Conservation (phyloP, 1,284 basidiomycete genomes). For the Ceratobasidium sp. region DNA sequence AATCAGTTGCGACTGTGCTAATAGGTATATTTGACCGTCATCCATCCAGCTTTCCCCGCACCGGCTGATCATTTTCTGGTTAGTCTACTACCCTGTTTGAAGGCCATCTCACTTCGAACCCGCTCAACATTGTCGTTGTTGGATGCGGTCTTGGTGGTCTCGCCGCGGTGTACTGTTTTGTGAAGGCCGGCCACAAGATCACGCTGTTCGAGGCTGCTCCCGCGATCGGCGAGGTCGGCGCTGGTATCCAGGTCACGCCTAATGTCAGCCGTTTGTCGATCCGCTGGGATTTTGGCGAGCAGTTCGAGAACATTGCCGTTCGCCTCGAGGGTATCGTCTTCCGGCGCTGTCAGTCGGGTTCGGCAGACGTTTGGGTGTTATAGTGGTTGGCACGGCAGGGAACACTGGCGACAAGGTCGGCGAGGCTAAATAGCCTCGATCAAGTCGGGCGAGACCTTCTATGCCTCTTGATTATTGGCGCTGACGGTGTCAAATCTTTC, state of each 20-base stretch:
- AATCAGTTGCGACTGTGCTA: too few species aligned
- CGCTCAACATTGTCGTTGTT: slow-evolving; percentile 63
- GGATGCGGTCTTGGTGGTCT: slow-evolving; percentile 66
- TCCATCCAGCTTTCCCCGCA: too few species aligned
- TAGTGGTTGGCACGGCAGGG: slow-evolving; percentile 51
- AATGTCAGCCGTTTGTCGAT: slow-evolving; percentile 65
- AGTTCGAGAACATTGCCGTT: slow-evolving; percentile 61
- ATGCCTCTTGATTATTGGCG: slow-evolving; percentile 67
- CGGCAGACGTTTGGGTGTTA: neutral
- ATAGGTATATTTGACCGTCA: too few species aligned
- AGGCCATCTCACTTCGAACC: slow-evolving; percentile 53
- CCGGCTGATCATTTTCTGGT: neutral
- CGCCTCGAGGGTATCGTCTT: slow-evolving; percentile 62
- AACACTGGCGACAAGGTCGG: slow-evolving; percentile 63
- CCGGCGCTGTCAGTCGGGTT: slow-evolving; percentile 61
- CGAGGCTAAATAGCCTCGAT: slow-evolving; percentile 58
- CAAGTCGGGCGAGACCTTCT: slow-evolving; percentile 48
- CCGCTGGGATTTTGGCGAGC: slow-evolving; percentile 66
- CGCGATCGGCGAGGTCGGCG: slow-evolving; percentile 64
- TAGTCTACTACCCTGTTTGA: slow-evolving; percentile 41
- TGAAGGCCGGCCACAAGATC: slow-evolving; percentile 63
- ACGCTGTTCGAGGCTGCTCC: slow-evolving; percentile 63
- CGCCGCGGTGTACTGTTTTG: slow-evolving; percentile 62
- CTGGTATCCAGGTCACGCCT: slow-evolving; percentile 66
- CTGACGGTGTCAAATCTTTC: slow-evolving; percentile 69